Evolutionary conservation across 169 alveolate species (phyloP), one percentile per base, ranked within the genome.

Genomic region (Eimeria brunetti): DNA sequence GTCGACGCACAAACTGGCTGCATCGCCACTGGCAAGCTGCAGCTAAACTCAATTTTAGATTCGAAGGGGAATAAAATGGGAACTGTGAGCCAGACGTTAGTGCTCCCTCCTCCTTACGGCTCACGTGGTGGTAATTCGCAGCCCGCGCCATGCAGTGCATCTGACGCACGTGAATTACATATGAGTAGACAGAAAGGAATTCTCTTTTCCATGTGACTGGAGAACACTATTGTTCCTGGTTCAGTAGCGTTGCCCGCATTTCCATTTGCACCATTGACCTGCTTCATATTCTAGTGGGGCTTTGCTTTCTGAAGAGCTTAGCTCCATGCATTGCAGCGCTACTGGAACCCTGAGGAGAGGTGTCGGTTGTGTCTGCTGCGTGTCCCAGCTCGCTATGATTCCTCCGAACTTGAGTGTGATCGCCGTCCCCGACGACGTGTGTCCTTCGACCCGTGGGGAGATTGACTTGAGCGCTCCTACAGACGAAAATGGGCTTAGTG

Each of bases 371-470:
- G n/a, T 49, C 27, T 80, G 69, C 11, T 80, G 78, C 49, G 18
- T 83, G 56, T 18, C 56, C 30, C 91, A 84, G 75, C 76, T 62
- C n/a, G 5, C 67, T n/a, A 24, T 56, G 44, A 3, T 83, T 36
- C 92, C 92, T 44, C 24, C 83, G 24, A 58, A 38, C 44, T 8
- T 62, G 78, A 49, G 7, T 33, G 92, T 62, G 58, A n/a, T 69
- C 18, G 62, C 60, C 33, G 83, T 62, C 9, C 92, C 92, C 81
- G 44, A 33, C 22, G 92, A 86, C 41, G 49, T 9, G 30, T 86
- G 92, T 49, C 92, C 92, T 33, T 38, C 64, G 8, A 18, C n/a
- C 5, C 92, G 64, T 22, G 56, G 58, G 90, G 73, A 49, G 27
- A 20, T 60, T 41, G 22, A 11, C 78, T 38, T 62, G n/a, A 38